Percentiles rank a stretch among this genome's conserved stretches.
Evolutionary conservation across 441 rosid species (phyloP).

Genomic region (Gossypium schwendimanii): DNA sequence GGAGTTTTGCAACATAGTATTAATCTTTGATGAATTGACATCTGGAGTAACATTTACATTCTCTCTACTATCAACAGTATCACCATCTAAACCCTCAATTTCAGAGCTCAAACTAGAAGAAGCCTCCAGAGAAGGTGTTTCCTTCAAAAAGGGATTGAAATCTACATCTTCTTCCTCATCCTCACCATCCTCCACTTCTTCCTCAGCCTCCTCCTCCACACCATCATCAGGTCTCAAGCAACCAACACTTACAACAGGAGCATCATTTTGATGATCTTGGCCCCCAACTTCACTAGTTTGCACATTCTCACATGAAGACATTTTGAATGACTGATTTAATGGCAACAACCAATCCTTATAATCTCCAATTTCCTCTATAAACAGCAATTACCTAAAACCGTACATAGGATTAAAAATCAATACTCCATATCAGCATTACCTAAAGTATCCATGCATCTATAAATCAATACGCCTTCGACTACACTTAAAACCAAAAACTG

Average conservation of each 20-base stretch:
- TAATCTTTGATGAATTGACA: conserved; percentile 19
- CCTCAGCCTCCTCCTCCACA: conserved; percentile 16
- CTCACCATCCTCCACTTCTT: conserved; percentile 29
- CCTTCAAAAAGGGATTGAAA: conserved; percentile 76
- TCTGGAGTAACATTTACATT: conserved; percentile 14
- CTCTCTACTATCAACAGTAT: conserved; percentile 16
- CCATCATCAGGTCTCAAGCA: conserved; percentile 23
- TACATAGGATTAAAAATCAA: not conserved
- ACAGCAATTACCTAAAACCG: not conserved
- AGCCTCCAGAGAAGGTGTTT: conserved; percentile 61
- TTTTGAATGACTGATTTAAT: not conserved
- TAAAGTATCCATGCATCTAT: not conserved
- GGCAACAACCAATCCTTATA: not conserved
- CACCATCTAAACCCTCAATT: conserved; percentile 42
- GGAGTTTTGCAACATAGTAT: conserved; percentile 17
- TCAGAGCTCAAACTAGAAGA: conserved; percentile 92
- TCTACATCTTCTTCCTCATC: conserved; percentile 78
- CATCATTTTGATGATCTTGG: conserved; percentile 14
- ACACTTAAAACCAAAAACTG: not conserved
- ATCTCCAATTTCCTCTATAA: not conserved
- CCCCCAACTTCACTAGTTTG: conserved; percentile 18
- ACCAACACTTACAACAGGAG: conserved; percentile 4
- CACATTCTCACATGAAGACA: conserved; percentile 17
- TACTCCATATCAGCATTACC: not conserved
- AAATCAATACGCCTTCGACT: not conserved